phyloP scores from a whole-genome alignment of 1,284 basidiomycete species.

The Leccinum proximum region DNA sequence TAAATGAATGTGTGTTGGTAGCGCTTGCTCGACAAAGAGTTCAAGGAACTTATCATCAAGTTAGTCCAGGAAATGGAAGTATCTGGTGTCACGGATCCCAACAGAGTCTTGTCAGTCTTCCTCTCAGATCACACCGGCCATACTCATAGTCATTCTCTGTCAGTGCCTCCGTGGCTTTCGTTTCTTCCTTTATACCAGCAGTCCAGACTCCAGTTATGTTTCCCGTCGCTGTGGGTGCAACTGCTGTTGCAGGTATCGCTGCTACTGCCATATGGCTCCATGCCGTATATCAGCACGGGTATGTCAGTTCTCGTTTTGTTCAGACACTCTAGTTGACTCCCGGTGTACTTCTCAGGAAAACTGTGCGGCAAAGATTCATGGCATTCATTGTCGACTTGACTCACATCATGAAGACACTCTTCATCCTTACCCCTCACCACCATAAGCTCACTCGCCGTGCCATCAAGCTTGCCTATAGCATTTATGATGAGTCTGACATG shows the following conservation, averaged over 20 bases:
- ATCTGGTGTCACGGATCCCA: not conserved
- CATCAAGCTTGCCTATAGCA: not conserved
- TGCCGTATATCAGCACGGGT: not conserved
- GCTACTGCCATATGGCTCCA: not conserved
- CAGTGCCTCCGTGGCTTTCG: not conserved
- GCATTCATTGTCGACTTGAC: not conserved
- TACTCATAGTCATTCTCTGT: not conserved
- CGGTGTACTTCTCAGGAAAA: not conserved
- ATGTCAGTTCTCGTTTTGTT: not conserved
- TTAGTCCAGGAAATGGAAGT: not conserved
- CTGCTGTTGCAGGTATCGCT: not conserved
- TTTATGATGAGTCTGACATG: not conserved
- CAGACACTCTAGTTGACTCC: not conserved
- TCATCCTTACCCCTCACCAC: not conserved
- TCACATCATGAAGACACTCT: not conserved
- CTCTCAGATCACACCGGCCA: not conserved
- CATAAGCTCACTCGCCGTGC: not conserved
- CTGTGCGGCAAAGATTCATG: not conserved
- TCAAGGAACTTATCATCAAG: not conserved
- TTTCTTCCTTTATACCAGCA: not conserved
- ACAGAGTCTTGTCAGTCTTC: not conserved
- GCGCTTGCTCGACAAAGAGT: not conserved
- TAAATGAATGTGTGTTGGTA: not conserved
- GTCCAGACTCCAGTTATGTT: not conserved
- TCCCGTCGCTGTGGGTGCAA: not conserved